A percentile compares a stretch with the other conserved stretches of the same genome.
phyloP scores from a whole-genome alignment of 108 stramenopile genomes.

The Cyclostephanos invisitatus region DNA sequence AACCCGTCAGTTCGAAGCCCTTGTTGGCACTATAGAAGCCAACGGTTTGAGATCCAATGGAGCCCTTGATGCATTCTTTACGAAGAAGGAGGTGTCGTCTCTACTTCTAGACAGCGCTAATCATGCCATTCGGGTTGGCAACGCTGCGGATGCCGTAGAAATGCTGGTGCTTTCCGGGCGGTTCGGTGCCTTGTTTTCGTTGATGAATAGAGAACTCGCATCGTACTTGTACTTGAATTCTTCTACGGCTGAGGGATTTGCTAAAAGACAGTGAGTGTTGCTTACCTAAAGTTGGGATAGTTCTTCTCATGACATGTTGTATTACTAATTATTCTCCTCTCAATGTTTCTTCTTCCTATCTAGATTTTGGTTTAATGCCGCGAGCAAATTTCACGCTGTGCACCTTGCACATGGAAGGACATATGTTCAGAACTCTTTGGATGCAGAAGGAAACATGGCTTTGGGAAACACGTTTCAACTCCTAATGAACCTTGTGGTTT shows the following conservation, averaged over 20 bases:
- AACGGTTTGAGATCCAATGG: slow-evolving; percentile 51
- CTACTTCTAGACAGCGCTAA: slow-evolving; percentile 56
- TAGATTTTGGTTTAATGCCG: slow-evolving; percentile 66
- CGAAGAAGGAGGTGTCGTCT: slow-evolving; percentile 52
- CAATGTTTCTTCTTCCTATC: not conserved
- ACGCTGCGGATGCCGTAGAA: slow-evolving; percentile 51
- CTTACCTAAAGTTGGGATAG: not conserved
- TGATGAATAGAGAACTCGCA: slow-evolving; percentile 59
- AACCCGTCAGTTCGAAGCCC: slow-evolving; percentile 46
- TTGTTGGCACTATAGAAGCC: slow-evolving; percentile 45
- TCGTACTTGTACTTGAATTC: slow-evolving; percentile 44
- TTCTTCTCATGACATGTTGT: not conserved
- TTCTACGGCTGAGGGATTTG: slow-evolving; percentile 44
- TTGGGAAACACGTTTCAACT: slow-evolving; percentile 62
- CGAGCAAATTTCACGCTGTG: slow-evolving; percentile 56
- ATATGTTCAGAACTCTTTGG: slow-evolving; percentile 64
- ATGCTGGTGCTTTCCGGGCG: slow-evolving; percentile 50
- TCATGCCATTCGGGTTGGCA: slow-evolving; percentile 42
- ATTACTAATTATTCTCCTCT: not conserved
- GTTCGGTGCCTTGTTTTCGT: slow-evolving; percentile 49
- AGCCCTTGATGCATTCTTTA: slow-evolving; percentile 63
- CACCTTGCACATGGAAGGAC: slow-evolving; percentile 46
- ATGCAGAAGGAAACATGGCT: slow-evolving; percentile 54
- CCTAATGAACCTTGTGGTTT: slow-evolving; percentile 68
- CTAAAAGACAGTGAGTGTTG: slow-evolving; percentile 34